A percentile compares a stretch with the other conserved stretches of the same genome.
Evolutionary conservation across 805 yeast genomes (phyloP).

Genomic region (Suhomyces prunicola): DNA sequence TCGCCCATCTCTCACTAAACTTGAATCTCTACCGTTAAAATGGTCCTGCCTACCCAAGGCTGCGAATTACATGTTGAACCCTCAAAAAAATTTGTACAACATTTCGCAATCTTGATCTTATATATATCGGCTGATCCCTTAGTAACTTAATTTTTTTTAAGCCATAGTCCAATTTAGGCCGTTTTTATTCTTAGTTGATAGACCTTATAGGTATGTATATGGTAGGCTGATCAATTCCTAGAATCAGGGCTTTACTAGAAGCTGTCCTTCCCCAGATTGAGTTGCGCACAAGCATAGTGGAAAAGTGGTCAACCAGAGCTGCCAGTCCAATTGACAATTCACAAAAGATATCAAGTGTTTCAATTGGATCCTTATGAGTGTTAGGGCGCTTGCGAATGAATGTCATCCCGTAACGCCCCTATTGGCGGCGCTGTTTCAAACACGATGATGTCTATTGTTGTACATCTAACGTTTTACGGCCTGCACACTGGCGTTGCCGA

Average conservation of each 20-base stretch:
- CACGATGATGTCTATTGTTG: background rate
- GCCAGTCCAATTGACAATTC: background rate
- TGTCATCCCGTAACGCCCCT: background rate
- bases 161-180: background rate
- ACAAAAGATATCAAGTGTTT: background rate
- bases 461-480: background rate
- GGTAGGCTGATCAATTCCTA: background rate
- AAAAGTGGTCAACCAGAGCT: background rate
- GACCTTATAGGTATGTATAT: background rate
- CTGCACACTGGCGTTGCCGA: background rate
- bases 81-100: background rate
- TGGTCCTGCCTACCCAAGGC: background rate
- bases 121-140: background rate
- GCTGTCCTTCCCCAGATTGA: background rate
- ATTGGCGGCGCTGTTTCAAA: background rate
- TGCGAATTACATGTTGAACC: background rate
- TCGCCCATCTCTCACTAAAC: background rate
- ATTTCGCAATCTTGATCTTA: background rate
- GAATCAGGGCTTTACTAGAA: background rate
- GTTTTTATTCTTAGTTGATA: background rate
- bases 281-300: background rate
- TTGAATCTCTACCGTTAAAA: background rate
- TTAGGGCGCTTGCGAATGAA: background rate
- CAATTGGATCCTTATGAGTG: background rate
- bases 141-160: background rate